Conservation (phyloP, 2,329 filamentous ascomycete species). For the Ascochyta koolunga region DNA sequence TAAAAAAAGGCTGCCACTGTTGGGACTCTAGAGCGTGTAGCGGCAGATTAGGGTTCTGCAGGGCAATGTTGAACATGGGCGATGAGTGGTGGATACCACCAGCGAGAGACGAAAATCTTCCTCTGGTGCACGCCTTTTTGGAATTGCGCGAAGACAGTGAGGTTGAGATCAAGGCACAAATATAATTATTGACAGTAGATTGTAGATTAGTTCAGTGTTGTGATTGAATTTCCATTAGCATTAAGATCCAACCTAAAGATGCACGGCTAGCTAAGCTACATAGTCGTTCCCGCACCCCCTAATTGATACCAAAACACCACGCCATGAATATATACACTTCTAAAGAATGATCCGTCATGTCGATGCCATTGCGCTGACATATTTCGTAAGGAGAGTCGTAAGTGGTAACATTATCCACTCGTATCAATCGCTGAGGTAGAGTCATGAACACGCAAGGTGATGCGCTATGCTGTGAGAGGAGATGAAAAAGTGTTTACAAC, state of each 20-base stretch:
- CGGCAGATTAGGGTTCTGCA: background rate
- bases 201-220: background rate
- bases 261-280: conserved; percentile 11
- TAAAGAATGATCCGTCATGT: conserved; percentile 20
- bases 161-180: background rate
- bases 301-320: conserved; percentile 4
- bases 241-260: conserved; percentile 5
- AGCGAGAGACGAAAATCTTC: background rate
- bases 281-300: background rate
- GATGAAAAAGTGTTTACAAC: conserved; percentile 31
- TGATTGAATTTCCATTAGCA: conserved; percentile 9
- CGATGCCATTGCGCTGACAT: conserved; percentile 18
- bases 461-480: conserved; percentile 4
- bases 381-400: conserved; percentile 17
- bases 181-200: background rate
- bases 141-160: background rate
- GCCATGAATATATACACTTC: conserved; percentile 18
- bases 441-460: conserved; percentile 2
- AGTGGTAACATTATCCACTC: conserved; percentile 17
- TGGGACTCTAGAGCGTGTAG: background rate
- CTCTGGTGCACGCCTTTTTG: background rate
- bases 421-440: conserved; percentile 4
- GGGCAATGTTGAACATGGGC: background rate
- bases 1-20: background rate
- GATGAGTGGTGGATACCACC: too few relatives aligned